Evolutionary conservation across 202 grass and related monocot species (phyloP).

Genomic region (Setaria italica): DNA sequence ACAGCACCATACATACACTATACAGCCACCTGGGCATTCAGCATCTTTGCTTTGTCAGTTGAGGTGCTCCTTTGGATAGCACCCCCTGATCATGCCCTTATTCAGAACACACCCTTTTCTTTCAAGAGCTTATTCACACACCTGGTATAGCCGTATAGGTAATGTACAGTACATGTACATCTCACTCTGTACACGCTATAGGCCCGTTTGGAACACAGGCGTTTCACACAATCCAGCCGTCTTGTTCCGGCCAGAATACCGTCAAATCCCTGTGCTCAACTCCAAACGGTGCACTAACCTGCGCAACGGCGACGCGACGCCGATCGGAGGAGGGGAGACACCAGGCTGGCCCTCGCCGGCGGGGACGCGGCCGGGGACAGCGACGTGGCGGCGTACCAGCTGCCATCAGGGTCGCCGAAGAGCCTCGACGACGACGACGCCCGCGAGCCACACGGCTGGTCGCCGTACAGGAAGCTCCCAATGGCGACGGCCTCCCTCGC

Average conservation of each 20-base stretch:
- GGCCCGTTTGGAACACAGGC: background rate
- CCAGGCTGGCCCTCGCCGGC: constrained; percentile 25
- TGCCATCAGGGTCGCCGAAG: background rate
- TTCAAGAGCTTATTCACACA: background rate
- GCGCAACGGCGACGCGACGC: constrained; percentile 18
- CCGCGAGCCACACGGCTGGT: background rate
- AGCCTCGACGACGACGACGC: background rate
- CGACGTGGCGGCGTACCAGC: constrained; percentile 18
- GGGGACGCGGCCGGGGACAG: background rate
- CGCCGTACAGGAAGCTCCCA: constrained; percentile 13
- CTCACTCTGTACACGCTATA: background rate
- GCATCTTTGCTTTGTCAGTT: background rate
- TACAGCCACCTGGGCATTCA: background rate
- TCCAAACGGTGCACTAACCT: constrained; percentile 9
- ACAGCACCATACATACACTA: background rate
- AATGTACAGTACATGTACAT: background rate
- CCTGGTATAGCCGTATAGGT: background rate
- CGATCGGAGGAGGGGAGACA: constrained; percentile 49
- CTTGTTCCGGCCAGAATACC: no score
- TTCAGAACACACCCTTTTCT: background rate
- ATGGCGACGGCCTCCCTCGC: constrained; percentile 24
- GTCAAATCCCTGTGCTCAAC: background rate
- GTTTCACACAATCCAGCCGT: background rate
- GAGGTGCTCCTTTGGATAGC: background rate
- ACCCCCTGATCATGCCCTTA: constrained; percentile 3